Percentiles rank a stretch among this genome's conserved stretches.
These are phyloP conservation scores for Ganoderma lucidum DNA, from an alignment of 1,284 basidiomycete species.

Conservation along the genomic window DNA sequence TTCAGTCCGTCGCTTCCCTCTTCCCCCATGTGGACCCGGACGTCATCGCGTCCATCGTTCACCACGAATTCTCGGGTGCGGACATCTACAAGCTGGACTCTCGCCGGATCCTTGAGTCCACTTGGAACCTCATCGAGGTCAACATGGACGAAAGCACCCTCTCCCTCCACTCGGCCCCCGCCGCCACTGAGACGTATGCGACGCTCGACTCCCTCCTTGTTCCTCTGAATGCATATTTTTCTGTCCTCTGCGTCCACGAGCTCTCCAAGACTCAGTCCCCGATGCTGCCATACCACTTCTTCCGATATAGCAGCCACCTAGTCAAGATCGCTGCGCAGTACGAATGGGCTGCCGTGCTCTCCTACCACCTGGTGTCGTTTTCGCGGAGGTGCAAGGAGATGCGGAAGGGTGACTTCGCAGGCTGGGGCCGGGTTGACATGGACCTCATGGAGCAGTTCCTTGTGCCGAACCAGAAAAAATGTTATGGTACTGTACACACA, in stretches of 20 bases:
- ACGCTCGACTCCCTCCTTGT: conserved; percentile 45
- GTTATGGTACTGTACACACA: conserved; percentile 34
- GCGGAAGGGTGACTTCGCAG: conserved; percentile 41
- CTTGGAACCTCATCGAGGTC: conserved; percentile 42
- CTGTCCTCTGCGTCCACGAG: conserved; percentile 42
- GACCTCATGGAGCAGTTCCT: conserved; percentile 45
- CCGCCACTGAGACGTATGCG: conserved; percentile 41
- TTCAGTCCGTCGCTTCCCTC: conserved; percentile 35
- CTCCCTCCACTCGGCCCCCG: conserved; percentile 35
- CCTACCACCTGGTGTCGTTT: conserved; percentile 46
- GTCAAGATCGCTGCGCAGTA: conserved; percentile 43
- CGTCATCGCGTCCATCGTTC: conserved; percentile 41
- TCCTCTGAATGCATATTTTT: conserved; percentile 46
- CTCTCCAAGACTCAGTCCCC: conserved; percentile 38
- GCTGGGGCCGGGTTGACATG: conserved; percentile 43
- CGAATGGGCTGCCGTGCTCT: conserved; percentile 44
- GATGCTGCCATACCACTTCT: conserved; percentile 41
- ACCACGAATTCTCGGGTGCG: conserved; percentile 40
- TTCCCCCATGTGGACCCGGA: conserved; percentile 46
- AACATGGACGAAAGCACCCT: conserved; percentile 39
- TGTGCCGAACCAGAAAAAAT: conserved; percentile 39
- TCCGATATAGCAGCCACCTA: conserved; percentile 43
- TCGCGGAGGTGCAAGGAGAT: conserved; percentile 44
- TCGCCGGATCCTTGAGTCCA: conserved; percentile 41
- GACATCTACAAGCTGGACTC: conserved; percentile 47